Base-by-base conservation (phyloP, 192 early-diverging fungal species). In the Backusella australiensis region DNA sequence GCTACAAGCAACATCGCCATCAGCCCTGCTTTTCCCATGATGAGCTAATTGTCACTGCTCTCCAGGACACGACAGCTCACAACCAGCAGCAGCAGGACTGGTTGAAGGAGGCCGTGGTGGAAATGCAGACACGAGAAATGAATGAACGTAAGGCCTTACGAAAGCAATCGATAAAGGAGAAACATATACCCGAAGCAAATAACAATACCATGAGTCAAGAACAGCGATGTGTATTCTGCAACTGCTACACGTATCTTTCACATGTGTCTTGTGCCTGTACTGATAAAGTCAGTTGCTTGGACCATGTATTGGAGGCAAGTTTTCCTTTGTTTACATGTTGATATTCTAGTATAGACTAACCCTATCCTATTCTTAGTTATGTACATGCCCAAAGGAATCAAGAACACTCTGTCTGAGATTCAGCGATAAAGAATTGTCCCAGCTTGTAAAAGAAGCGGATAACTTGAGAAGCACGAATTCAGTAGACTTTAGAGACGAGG, bases 1-100 rank as follows among this genome's bases (percentile, higher is more conserved):
- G 93, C 34, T 99, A 99, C 86, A 89, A 92, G 71, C 85, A 88
- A 70, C 93, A 92, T 78, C 82, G 83, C 34, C 90, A 93, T 49
- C 90, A 89, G 66, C 97, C 96, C 2, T 95, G 96, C 1, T 99
- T 98, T 79, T 96, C 94, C 9, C 97, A 99, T 87, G 97, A 99
- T 52, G 95, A 97, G 78, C 85, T 99, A 59, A 73, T 95, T 23
- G 77, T 93, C 42, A 90, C 85, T 39, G 89, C 90, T 0, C 84
- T 81, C 6, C 81, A 86, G 19, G 74, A 83, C 38, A 83, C 82
- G 70, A 52, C 74, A 42, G 46, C 39, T 46, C 29, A 17, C 14
- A 63, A 78, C 42, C 81, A 75, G 12, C 81, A 89, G 63, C 79
- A 84, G 7, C 41, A 32, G 0, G 80, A 79, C 77, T 80, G 78